These are phyloP conservation scores for Leptographium lundbergii DNA, from an alignment of 2,329 filamentous ascomycete species.

Conservation along the genomic window DNA sequence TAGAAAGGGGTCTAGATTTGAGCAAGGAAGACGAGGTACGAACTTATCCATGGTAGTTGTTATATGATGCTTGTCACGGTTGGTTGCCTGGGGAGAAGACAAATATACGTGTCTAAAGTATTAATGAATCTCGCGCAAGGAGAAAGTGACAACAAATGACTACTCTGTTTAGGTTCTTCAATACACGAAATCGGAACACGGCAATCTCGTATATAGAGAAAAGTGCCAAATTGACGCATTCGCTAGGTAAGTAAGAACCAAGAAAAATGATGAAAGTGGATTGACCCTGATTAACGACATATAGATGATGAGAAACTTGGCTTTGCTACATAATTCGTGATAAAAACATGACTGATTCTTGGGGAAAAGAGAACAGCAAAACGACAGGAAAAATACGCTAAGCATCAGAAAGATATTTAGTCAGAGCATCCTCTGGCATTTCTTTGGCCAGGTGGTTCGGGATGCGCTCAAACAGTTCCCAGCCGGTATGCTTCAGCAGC, in stretches of 20 bases:
- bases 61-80: neutral
- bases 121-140: no score
- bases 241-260: neutral
- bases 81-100: no score
- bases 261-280: neutral
- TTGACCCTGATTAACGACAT: neutral
- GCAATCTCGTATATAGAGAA: no score
- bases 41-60: constrained; percentile 47
- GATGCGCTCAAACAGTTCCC: constrained; percentile 6
- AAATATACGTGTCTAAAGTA: no score
- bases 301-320: neutral
- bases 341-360: neutral
- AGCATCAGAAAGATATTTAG: constrained; percentile 1
- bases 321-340: neutral
- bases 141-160: no score
- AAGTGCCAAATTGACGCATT: no score
- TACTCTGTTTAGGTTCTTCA: no score
- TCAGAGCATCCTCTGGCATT: neutral
- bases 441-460: constrained; percentile 1
- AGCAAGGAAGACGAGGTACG: constrained; percentile 45
- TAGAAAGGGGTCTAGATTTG: constrained; percentile 52
- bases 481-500: constrained; percentile 5
- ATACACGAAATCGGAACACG: no score
- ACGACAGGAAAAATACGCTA: neutral
- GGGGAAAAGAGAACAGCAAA: neutral